Base-by-base conservation (phyloP, 805 yeast genomes). In the Ogataea chonburiensis region DNA sequence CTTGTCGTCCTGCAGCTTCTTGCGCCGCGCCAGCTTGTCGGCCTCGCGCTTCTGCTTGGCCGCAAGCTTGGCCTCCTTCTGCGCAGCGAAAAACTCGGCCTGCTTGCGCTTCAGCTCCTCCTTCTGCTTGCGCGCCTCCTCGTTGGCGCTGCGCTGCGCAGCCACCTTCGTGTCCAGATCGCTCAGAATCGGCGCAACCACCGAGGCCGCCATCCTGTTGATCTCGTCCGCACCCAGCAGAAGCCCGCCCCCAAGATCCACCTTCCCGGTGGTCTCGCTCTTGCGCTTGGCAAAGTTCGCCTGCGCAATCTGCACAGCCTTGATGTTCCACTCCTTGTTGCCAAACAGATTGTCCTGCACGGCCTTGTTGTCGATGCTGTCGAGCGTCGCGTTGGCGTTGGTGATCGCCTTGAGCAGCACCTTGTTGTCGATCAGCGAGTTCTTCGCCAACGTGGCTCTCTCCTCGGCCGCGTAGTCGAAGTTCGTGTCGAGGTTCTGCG, bases 161-260 rank as follows among this genome's bases (percentile, higher is more conserved):
- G 62, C 68, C 14, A 94, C 95, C 54, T 84, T 81, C 29, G 68
- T 62, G 49, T 75, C 69, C 52, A 91, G 77, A 59, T 86, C 89
- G 24, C 68, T 71, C 52, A 91, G 67, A 5, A 91, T 88, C 7
- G 98, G 98, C 47, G 75, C 71, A 40, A 93, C 95, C 53, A 85
- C 70, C 30, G 79, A 72, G 42, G 77, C 66, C 14, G 98, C 98
- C 66, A 91, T 75, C 34, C 72, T 72, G 46, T 86, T 82, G 43
- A 93, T 75, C 53, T 89, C 96, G 14, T 68, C 73, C 42, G 73
- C 82, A 24, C 84, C 69, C 73, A 91, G 77, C 53, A 72, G 75
- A 40, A 86, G 70, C 2, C 97, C 98, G 45, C 95, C 96, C 42
- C 98, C 98, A 45, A 91, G 64, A 53, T 86, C 71, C 50, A 87